phyloP scores from a whole-genome alignment of 306 rosid species.

The Rubus parviflorus region DNA sequence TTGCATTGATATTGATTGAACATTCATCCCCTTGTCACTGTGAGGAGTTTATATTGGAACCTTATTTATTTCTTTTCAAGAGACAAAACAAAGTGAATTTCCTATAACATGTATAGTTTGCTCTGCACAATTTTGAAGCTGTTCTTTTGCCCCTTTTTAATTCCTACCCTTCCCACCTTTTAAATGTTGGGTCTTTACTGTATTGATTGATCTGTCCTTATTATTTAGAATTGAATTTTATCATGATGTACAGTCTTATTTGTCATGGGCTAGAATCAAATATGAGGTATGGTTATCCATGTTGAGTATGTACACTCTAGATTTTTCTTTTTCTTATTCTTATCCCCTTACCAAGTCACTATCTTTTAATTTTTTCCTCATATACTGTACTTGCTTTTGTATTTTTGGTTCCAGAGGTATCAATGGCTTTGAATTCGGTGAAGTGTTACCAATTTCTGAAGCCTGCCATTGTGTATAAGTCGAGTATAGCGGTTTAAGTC shows the following conservation, averaged over 20 bases:
- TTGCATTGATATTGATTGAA: neutral
- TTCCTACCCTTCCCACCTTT: neutral
- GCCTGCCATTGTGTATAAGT: neutral
- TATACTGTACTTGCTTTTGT: neutral
- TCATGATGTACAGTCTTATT: neutral
- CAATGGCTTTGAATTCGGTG: neutral
- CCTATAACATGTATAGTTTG: neutral
- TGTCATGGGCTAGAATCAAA: neutral
- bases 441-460: neutral
- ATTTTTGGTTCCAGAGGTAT: neutral
- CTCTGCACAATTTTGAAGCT: neutral
- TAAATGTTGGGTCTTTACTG: neutral
- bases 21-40: no score
- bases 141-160: neutral
- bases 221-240: neutral
- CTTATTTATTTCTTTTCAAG: neutral
- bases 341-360: neutral
- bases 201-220: constrained; percentile 3
- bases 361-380: neutral
- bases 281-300: neutral
- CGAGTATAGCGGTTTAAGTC: neutral
- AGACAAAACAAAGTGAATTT: neutral
- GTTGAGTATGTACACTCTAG: neutral
- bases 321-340: neutral
- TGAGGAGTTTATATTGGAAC: neutral